Percentiles rank a stretch among this genome's conserved stretches.
Evolutionary conservation across 2,329 filamentous ascomycete species (phyloP).

Genomic region (Claviceps quebecensis): DNA sequence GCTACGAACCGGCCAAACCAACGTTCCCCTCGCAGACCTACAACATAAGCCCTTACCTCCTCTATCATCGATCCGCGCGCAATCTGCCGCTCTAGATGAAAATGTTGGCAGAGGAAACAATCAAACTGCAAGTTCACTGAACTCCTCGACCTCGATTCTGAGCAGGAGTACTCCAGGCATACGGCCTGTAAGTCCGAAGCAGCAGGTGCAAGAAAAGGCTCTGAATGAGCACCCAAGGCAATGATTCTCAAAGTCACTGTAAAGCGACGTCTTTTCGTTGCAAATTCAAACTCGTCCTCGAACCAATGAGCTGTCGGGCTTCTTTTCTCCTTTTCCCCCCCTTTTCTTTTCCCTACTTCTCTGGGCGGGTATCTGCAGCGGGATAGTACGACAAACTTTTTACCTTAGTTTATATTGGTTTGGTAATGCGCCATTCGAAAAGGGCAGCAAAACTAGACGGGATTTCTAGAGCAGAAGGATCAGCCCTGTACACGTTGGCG

Average conservation of each 20-base stretch:
- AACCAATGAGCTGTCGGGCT: neutral
- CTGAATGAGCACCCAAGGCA: neutral
- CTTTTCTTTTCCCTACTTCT: neutral
- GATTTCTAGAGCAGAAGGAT: neutral
- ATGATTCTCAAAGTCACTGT: neutral
- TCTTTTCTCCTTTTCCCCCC: neutral
- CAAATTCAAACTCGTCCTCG: neutral
- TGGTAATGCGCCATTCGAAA: neutral
- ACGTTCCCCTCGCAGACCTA: conserved; percentile 49
- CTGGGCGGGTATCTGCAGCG: neutral
- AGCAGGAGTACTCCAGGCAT: neutral
- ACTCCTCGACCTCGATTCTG: neutral
- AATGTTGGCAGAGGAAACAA: neutral
- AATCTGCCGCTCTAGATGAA: conserved; percentile 8
- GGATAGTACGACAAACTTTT: neutral
- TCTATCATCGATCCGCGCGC: conserved; percentile 12
- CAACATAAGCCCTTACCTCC: conserved; percentile 23
- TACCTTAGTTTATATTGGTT: neutral
- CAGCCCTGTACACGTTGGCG: neutral
- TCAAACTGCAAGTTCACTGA: neutral
- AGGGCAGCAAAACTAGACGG: neutral
- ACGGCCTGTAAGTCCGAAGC: neutral
- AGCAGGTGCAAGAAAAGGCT: neutral
- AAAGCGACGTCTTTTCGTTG: neutral
- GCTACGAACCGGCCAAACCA: conserved; percentile 56